These are phyloP conservation scores for Solanum lycopersicoides DNA, from an alignment of 257 asterid genomes.

Conservation along the genomic window DNA sequence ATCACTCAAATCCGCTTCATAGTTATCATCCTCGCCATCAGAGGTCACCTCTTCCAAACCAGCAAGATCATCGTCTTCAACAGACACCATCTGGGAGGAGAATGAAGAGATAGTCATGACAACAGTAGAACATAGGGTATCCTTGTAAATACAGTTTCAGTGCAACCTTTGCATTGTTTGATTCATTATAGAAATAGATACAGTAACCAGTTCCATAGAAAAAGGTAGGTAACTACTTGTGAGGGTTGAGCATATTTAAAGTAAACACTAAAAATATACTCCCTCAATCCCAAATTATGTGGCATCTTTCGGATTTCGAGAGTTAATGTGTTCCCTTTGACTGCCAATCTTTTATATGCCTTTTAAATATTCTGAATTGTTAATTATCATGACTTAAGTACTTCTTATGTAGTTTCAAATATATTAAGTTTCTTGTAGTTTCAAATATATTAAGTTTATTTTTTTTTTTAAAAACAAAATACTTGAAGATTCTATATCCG, in stretches of 20 bases:
- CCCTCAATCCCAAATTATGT: not conserved
- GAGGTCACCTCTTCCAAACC: slow-evolving; percentile 94
- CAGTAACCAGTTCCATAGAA: not conserved
- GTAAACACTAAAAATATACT: not conserved
- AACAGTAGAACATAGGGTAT: not conserved
- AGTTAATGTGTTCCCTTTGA: not conserved
- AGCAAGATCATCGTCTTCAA: slow-evolving; percentile 97
- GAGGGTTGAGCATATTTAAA: not conserved
- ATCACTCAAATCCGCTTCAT: slow-evolving; percentile 86
- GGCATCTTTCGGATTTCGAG: not conserved
- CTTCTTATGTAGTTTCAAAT: not conserved
- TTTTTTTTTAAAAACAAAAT: fast-evolving
- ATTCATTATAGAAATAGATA: not conserved
- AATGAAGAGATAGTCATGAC: slow-evolving; percentile 11
- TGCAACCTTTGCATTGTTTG: not conserved
- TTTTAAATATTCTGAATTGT: not conserved
- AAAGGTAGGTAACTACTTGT: not conserved
- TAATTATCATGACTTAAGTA: not conserved
- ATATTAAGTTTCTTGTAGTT: not conserved
- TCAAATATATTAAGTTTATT: too few relatives aligned
- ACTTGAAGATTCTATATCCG: not conserved
- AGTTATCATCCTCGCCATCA: slow-evolving; percentile 93
- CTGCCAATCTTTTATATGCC: not conserved
- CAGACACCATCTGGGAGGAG: slow-evolving; percentile 75
- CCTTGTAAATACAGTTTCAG: not conserved